phyloP scores from a whole-genome alignment of 1,284 basidiomycete species.

The Amylostereum chailletii region DNA sequence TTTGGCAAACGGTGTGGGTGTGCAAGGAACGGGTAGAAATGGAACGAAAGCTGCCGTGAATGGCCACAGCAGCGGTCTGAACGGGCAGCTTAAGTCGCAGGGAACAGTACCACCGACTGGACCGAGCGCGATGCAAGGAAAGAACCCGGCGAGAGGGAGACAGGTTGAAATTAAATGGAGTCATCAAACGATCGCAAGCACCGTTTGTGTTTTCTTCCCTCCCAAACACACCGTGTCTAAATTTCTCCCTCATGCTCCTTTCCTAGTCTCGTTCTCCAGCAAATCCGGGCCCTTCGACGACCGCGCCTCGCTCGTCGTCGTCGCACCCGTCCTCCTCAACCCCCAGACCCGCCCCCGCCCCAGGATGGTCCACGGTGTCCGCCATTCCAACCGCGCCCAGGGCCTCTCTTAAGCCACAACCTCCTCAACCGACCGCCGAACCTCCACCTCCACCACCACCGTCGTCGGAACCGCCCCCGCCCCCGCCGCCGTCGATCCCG shows the following conservation, averaged over 20 bases:
- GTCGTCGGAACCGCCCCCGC: slow-evolving; percentile 15
- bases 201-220: slow-evolving; percentile 1
- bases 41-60: slow-evolving; percentile 21
- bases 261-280: neutral
- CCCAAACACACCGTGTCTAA: neutral
- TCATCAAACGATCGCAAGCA: slow-evolving; percentile 13
- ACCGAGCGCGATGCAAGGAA: slow-evolving; percentile 16
- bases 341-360: slow-evolving; percentile 8
- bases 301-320: slow-evolving; percentile 4
- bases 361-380: slow-evolving; percentile 14
- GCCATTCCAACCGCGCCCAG: slow-evolving; percentile 5
- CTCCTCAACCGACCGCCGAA: slow-evolving; percentile 12
- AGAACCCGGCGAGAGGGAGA: slow-evolving; percentile 22
- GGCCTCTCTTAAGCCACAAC: slow-evolving; percentile 4
- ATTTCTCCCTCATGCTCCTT: slow-evolving; percentile 2
- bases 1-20: slow-evolving; percentile 28
- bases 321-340: slow-evolving; percentile 9
- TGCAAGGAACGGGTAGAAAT: slow-evolving; percentile 12
- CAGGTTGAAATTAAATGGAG: slow-evolving; percentile 22
- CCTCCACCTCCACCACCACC: slow-evolving; percentile 17
- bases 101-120: slow-evolving; percentile 19
- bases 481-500: slow-evolving; percentile 14
- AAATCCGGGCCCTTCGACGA: slow-evolving; percentile 6
- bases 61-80: slow-evolving; percentile 16
- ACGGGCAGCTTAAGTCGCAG: slow-evolving; percentile 12